Evolutionary conservation across 805 yeast species (phyloP).

Genomic region (Nakazawaea laoshanensis): DNA sequence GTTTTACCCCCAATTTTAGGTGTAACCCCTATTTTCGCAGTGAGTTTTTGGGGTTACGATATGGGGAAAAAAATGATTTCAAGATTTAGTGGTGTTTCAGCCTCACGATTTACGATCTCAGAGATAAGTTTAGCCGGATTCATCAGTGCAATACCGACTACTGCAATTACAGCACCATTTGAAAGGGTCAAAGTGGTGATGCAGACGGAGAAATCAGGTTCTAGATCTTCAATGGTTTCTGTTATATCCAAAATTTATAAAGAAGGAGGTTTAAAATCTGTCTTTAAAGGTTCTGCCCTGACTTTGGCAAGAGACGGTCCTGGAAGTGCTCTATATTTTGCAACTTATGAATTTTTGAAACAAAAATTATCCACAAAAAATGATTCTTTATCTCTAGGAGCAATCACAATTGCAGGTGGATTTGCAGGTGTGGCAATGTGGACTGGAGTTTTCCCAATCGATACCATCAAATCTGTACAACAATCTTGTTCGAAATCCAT

Average conservation of each 20-base stretch:
- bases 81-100: constrained; percentile 24
- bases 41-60: constrained; percentile 97
- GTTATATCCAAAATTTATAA: constrained; percentile 62
- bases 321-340: constrained; percentile 92
- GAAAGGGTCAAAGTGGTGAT: constrained; percentile 92
- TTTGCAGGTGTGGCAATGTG: constrained; percentile 96
- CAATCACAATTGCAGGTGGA: constrained; percentile 88
- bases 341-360: constrained; percentile 83
- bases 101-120: constrained; percentile 42
- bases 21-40: constrained; percentile 97
- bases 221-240: constrained; percentile 38
- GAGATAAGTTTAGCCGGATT: constrained; percentile 91
- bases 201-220: constrained; percentile 60
- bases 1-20: constrained; percentile 93
- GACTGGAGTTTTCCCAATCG: constrained; percentile 92
- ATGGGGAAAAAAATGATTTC: constrained; percentile 75
- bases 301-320: constrained; percentile 97
- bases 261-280: constrained; percentile 76
- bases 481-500: constrained; percentile 50
- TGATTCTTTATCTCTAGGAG: constrained; percentile 54
- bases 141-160: constrained; percentile 89
- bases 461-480: constrained; percentile 82
- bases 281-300: constrained; percentile 87
- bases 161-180: constrained; percentile 94
- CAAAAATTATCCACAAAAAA: constrained; percentile 47